phyloP scores from a whole-genome alignment of 306 rosid species.

The Cucurbita pepo region DNA sequence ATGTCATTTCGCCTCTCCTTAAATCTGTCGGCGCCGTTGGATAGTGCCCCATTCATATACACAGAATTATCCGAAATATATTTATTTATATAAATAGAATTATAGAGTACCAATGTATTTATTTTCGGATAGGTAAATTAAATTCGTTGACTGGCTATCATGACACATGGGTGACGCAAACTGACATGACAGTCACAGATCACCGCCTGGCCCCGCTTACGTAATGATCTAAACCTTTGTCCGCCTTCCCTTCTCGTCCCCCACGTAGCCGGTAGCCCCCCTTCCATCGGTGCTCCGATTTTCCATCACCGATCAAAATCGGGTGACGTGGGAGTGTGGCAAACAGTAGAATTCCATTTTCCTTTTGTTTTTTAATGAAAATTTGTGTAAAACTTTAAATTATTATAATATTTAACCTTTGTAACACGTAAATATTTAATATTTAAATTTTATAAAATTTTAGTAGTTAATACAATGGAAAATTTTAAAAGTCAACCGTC shows the following conservation, averaged over 20 bases:
- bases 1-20: not conserved
- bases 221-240: conserved; percentile 17
- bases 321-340: conserved; percentile 1
- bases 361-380: not conserved
- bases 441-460: too few species aligned
- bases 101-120: not conserved
- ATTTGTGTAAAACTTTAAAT: not conserved
- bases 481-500: too few species aligned
- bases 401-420: too few species aligned
- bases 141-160: conserved; percentile 12
- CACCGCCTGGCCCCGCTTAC: conserved; percentile 2
- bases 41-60: not conserved
- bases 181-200: conserved; percentile 12
- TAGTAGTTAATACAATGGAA: too few species aligned
- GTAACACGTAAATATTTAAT: too few species aligned
- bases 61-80: not conserved
- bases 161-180: conserved; percentile 24
- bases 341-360: not conserved
- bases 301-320: not conserved
- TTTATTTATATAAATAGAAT: not conserved
- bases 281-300: not conserved
- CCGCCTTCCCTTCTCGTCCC: not conserved
- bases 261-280: not conserved
- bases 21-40: conserved; percentile 6
- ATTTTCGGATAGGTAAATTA: not conserved